Conservation (phyloP, 345 rosid genomes). For the Clarkia xantiana region DNA sequence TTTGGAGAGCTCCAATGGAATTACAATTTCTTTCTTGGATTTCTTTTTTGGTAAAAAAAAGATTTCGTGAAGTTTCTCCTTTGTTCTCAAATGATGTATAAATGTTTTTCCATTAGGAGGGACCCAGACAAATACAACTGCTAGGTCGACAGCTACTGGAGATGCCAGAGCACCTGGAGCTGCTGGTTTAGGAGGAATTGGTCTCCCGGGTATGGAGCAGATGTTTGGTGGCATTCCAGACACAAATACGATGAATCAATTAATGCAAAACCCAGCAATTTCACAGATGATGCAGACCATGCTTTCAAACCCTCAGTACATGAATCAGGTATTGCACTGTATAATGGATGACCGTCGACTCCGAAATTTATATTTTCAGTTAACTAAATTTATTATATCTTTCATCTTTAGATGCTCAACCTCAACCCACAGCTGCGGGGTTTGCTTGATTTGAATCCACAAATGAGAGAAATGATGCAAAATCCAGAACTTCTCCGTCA, state of each 20-base stretch:
- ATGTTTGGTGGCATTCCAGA: slow-evolving; percentile 46
- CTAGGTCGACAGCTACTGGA: slow-evolving; percentile 37
- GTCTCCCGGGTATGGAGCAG: slow-evolving; percentile 41
- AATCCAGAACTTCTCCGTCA: slow-evolving; percentile 71
- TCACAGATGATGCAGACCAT: slow-evolving; percentile 76
- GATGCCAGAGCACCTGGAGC: slow-evolving; percentile 41
- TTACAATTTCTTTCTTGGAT: too few species aligned
- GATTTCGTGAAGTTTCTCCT: too few species aligned
- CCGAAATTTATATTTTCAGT: background rate
- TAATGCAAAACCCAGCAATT: slow-evolving; percentile 74
- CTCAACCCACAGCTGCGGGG: slow-evolving; percentile 44
- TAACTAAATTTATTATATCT: background rate
- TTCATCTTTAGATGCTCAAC: slow-evolving; percentile 29
- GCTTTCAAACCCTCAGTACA: slow-evolving; percentile 62
- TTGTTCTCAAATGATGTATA: background rate
- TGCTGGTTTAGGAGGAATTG: slow-evolving; percentile 56
- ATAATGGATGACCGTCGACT: background rate
- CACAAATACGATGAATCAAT: slow-evolving; percentile 46
- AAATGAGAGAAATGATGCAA: slow-evolving; percentile 81
- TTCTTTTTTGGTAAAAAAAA: too few species aligned
- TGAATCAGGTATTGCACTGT: slow-evolving; percentile 49
- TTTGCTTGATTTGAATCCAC: slow-evolving; percentile 56
- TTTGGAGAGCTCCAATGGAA: too few species aligned
- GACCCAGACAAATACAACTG: slow-evolving; percentile 34
- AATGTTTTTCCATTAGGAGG: slow-evolving; percentile 17